These are phyloP conservation scores for Morella rubra DNA, from an alignment of 306 rosid genomes.

Conservation along the genomic window DNA sequence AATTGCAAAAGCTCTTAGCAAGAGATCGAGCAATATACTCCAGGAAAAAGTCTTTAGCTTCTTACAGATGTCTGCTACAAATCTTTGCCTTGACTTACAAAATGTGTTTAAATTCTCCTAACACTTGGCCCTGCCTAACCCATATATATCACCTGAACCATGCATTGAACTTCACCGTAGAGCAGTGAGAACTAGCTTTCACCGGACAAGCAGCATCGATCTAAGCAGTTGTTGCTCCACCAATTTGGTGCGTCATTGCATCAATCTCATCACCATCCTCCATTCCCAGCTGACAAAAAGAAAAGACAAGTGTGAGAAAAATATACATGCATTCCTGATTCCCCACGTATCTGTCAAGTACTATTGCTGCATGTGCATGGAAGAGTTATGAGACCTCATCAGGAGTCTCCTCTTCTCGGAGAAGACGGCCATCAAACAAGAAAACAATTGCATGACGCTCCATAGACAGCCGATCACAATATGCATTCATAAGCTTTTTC, in stretches of 20 bases:
- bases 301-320: neutral
- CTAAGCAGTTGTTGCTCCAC: conserved; percentile 35
- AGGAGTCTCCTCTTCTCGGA: conserved; percentile 68
- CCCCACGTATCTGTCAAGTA: neutral
- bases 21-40: no score
- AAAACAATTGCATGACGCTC: conserved; percentile 54
- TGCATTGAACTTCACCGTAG: neutral
- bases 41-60: no score
- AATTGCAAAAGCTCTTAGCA: no score
- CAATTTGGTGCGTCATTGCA: conserved; percentile 78
- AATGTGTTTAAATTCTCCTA: no score
- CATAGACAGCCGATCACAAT: conserved; percentile 69
- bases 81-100: no score
- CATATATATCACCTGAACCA: neutral
- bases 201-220: conserved; percentile 14
- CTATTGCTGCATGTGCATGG: neutral
- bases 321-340: no score
- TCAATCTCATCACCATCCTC: conserved; percentile 85
- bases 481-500: conserved; percentile 77
- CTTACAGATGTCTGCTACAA: neutral
- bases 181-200: neutral
- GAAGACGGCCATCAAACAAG: conserved; percentile 65
- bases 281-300: conserved; percentile 53
- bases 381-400: conserved; percentile 48
- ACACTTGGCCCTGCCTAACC: neutral